Conservation (phyloP, 2,329 filamentous ascomycete species). For the Teratosphaeria nubilosa region DNA sequence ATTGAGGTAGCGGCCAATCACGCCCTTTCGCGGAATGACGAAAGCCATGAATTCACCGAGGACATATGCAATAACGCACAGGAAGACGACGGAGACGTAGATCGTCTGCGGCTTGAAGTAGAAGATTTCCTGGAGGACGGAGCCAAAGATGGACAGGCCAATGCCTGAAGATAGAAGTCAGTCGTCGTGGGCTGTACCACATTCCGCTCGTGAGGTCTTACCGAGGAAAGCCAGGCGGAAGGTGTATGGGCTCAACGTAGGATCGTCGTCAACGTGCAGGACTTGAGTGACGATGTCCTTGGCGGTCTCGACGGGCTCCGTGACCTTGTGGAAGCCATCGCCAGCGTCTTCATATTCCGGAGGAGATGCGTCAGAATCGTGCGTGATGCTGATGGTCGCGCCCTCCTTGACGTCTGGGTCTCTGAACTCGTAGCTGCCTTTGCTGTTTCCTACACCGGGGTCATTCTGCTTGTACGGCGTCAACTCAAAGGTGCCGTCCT, state of each 20-base stretch:
- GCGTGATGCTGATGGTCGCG: background rate
- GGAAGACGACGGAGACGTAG: conserved; percentile 35
- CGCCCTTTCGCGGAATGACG: conserved; percentile 27
- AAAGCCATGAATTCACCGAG: conserved; percentile 31
- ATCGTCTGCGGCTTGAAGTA: conserved; percentile 41
- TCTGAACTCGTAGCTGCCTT: conserved; percentile 1
- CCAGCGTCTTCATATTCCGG: conserved; percentile 3
- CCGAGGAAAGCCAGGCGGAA: conserved; percentile 32
- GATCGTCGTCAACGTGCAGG: conserved; percentile 30
- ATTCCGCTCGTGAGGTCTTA: conserved; percentile 3
- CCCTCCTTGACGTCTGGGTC: conserved; percentile 1
- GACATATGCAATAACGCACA: conserved; percentile 36
- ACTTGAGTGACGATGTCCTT: conserved; percentile 24
- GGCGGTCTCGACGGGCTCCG: conserved; percentile 13
- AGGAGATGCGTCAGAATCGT: background rate
- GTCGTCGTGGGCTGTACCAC: background rate
- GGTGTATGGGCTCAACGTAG: conserved; percentile 27
- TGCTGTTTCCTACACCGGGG: background rate
- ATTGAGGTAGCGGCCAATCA: conserved; percentile 28
- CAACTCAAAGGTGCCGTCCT: background rate
- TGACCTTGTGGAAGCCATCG: conserved; percentile 5
- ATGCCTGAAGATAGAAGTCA: background rate
- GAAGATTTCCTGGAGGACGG: conserved; percentile 35
- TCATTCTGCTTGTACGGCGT: background rate
- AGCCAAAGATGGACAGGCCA: conserved; percentile 19